Evolutionary conservation across 2,329 filamentous ascomycete species (phyloP), one percentile per base, ranked within the genome.

Genomic region (Basipetospora chlamydospora): DNA sequence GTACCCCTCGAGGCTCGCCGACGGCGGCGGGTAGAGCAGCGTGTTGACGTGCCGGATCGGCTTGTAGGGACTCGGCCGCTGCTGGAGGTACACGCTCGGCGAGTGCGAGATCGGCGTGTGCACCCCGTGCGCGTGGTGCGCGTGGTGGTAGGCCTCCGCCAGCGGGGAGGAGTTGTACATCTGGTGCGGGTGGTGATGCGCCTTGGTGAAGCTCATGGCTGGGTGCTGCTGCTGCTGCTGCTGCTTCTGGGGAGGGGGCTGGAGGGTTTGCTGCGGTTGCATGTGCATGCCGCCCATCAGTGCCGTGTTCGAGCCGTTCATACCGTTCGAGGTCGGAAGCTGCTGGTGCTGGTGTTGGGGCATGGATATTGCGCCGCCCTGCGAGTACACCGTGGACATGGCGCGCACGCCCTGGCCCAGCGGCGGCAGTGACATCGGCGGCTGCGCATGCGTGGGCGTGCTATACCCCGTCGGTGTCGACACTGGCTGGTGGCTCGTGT

Each of bases 21-120:
- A 81, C 1, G 86, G 82, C 6, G 86, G 84, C 22, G 87, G 87
- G 40, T 90, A 85, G 21, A 95, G 66, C n/a, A 96, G 70, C 1
- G 85, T 93, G 46, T 90, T 86, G 41, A 95, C 84, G 42, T 84
- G 73, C 37, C 87, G 80, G 26, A 95, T 80, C 1, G 88, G 88
- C 44, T 85, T 82, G 58, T 96, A 96, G 3, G 90, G 90, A 38
- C 88, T 96, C 43, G 82, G 78, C 39, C 90, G 74, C 53, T 94
- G 84, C 49, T 83, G 80, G 26, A 95, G 66, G 57, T 92, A 92
- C 49, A 84, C 74, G 9, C 82, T 87, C 1, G 88, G 88, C 22
- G 90, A 96, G 44, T 90, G 71, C 22, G 82, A 79, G 30, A 75
- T 73, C 5, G 80, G 77, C 7, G 76, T 73, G 33, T 76, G 69